Base-by-base conservation (phyloP, 1,284 basidiomycete genomes). In the Boletus semigastroideus region DNA sequence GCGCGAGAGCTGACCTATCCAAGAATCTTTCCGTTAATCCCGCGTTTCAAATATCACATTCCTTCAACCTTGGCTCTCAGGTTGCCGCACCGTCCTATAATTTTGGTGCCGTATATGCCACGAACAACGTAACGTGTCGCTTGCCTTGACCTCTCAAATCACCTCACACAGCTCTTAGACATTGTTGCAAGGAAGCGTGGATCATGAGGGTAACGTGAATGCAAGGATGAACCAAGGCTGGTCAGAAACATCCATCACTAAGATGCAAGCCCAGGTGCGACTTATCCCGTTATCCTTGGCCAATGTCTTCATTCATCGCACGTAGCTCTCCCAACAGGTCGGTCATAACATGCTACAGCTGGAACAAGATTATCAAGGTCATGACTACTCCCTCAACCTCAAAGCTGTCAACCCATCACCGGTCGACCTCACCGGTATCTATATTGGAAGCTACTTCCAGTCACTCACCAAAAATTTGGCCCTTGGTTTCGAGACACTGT, bases 21-120 rank as follows among this genome's bases (percentile, higher is more conserved):
- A 99, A 99, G 78, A 89, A 84, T 60, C 78, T 99, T 61, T 97
- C 93, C 51, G 82, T 91, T 70, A 94, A 87, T 73, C 97, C 97
- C 30, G 87, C 92, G 51, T 99, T 99, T 84, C 95, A 98, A 78
- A 90, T 98, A 66, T 95, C 94, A 54, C 97, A 99, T 72, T 92
- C 94, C 38, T 98, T 99, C 75, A 80, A 87, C 51, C 74, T 95
- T 55, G 93, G 91, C 30, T 90, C 90, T 54, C 83, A 90, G 69
- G 83, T 85, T 37, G 71, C 82, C 30, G 77, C 88, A 11, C 78
- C 90, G 25, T 87, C 87, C 40, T 99, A 99, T 76, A 95, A 93
- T 72, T 98, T 99, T 72, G 92, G 91, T 53, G 93, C 94, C 17
- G 84, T 98, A 46, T 98, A 90, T 73, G 95, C 92, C 17, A 95